These are phyloP conservation scores for Cyberlindnera meyerae DNA, from an alignment of 805 yeast genomes.

Conservation along the genomic window DNA sequence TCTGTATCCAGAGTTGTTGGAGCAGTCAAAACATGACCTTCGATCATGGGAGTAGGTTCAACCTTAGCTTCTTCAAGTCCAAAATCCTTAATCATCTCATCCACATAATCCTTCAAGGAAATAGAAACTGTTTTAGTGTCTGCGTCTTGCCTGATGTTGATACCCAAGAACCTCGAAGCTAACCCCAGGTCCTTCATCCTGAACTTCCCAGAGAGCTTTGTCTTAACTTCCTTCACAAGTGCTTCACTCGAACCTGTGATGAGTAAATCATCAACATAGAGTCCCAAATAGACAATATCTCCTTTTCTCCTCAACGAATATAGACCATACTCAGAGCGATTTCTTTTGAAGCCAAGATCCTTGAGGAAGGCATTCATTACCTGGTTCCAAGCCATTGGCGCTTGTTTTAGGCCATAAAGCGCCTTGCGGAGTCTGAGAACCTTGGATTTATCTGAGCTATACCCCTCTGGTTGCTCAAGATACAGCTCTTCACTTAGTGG, in stretches of 20 bases:
- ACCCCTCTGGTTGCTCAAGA: background rate
- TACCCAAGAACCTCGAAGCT: constrained; percentile 2
- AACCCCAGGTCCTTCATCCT: constrained; percentile 3
- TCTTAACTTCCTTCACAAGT: background rate
- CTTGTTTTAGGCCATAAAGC: background rate
- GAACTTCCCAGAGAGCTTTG: background rate
- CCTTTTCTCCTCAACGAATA: background rate
- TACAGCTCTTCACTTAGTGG: constrained; percentile 1
- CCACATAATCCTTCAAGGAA: constrained; percentile 2
- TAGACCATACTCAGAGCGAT: background rate
- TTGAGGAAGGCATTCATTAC: background rate
- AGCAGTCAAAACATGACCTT: background rate
- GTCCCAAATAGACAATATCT: background rate
- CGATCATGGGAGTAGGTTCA: constrained; percentile 1
- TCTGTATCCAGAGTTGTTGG: background rate
- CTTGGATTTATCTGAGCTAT: background rate
- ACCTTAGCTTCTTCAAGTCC: background rate
- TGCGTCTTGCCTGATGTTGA: background rate
- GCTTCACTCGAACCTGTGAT: background rate
- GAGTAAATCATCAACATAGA: constrained; percentile 6
- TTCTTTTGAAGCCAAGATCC: background rate
- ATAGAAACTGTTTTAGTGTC: background rate
- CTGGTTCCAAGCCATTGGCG: background rate
- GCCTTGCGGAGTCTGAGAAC: too few relatives aligned
- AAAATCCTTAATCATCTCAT: background rate